phyloP scores from a whole-genome alignment of 169 alveolate genomes.

The Theileria annulata region DNA sequence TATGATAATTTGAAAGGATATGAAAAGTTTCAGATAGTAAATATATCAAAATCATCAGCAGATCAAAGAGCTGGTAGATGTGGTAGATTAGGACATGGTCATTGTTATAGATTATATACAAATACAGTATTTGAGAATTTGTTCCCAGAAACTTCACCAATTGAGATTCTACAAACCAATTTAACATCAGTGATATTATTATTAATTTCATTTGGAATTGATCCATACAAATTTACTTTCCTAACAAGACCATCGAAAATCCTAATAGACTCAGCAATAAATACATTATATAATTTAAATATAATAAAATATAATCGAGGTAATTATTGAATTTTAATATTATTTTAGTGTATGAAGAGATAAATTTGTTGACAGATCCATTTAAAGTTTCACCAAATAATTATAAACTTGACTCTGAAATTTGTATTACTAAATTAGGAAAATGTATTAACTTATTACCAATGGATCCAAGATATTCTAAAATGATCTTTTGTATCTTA shows the following conservation, averaged over 20 bases:
- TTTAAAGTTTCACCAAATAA: not conserved
- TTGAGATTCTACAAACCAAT: conserved; percentile 50
- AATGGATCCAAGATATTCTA: conserved; percentile 55
- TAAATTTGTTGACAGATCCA: not conserved
- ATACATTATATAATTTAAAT: conserved; percentile 31
- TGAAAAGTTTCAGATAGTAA: conserved; percentile 86
- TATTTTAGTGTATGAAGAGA: not conserved
- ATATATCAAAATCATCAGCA: conserved; percentile 91
- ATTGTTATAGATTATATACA: conserved; percentile 95
- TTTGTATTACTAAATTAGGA: conserved; percentile 48
- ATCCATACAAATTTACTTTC: conserved; percentile 51
- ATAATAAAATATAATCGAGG: conserved; percentile 18
- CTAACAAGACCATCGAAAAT: conserved; percentile 53
- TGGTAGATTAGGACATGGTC: conserved; percentile 98
- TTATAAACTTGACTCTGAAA: not conserved
- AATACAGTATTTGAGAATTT: conserved; percentile 79
- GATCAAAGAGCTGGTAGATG: conserved; percentile 98
- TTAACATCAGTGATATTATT: conserved; percentile 25
- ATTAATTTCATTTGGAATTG: conserved; percentile 33
- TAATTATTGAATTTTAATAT: conserved; percentile 7
- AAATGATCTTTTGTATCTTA: conserved; percentile 42
- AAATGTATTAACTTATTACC: conserved; percentile 39
- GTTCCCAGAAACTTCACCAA: conserved; percentile 51
- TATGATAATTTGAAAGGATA: conserved; percentile 82
- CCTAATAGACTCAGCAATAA: conserved; percentile 35